Base-by-base conservation (phyloP, 176 grass and related monocot genomes). In the Hordeum marinum region DNA sequence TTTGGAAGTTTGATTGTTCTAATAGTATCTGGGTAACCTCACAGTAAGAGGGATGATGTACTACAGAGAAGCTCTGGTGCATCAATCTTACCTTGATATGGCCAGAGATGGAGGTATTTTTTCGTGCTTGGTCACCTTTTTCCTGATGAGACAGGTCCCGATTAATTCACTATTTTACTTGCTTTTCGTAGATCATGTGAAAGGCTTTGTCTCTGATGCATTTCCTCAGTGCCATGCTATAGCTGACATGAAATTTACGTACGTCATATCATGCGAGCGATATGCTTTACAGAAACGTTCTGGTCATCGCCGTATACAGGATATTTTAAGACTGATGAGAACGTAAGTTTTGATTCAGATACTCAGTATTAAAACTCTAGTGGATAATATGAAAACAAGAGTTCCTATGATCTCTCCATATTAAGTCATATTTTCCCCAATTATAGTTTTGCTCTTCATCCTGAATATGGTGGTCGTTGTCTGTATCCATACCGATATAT, bases 11-110 rank as follows among this genome's bases (percentile, higher is more conserved):
- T 40, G 39, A 9, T 82, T 80, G 0, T 48, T 37, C 45, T 79
- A 80, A 54, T 36, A 76, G 27, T 68, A 32, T 41, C 78, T 90
- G 41, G 14, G 32, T 63, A 62, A 77, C 70, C 76, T 68, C 87
- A 76, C 84, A 98, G 95, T 98, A 63, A 87, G 95, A 75, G 95
- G 95, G 43, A 95, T 98, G 92, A 98, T 98, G 95, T 98, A 98
- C 83, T 98, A 95, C 76, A 85, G 95, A 80, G 88, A 95, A 90
- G 95, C 95, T 86, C 78, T 98, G 81, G 91, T 88, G 65, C 92
- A 95, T 91, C 95, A 98, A 80, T 85, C 95, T 87, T 98, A 93
- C 72, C 88, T 98, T 64, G 95, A 98, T 85, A 95, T 98, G 92
- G 95, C 92, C 26, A 84, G 89, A 88, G 95, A 98, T 57, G 72